Base-by-base conservation (phyloP, 192 early-diverging fungal species). In the Coemansia sp. region DNA sequence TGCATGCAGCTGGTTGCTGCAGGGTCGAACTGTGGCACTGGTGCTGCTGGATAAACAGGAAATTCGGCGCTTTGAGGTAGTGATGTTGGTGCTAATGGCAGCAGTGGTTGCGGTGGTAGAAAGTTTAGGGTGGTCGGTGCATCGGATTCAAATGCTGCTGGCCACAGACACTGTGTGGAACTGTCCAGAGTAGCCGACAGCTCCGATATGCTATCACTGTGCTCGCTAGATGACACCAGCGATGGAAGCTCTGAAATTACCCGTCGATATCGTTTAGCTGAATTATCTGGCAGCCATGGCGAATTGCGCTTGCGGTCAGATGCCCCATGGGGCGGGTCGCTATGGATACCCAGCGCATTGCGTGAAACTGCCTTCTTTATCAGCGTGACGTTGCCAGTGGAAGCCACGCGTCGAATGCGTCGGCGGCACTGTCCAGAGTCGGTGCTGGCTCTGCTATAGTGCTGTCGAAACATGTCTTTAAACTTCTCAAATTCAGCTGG, bases 191-290 rank as follows among this genome's bases (percentile, higher is more conserved):
- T 26, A n/a, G 33, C 31, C 16, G 21, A 13, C 20, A 18, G 19
- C 9, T 19, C 21, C 15, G 14, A 19, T 36, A 19, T 19, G 45
- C 23, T 48, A 19, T 48, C 46, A 3, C 23, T 48, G 14, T 39
- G 11, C 13, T 48, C 46, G 46, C 46, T 48, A 37, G 33, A 19
- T 28, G 47, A 53, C 15, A 51, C 54, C 40, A 59, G 50, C 15
- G 51, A 54, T 13, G 65, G 62, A 14, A 76, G 54, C 59, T 77
- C 73, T 2, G 73, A 77, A 18, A 70, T 59, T 5, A 77, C 73
- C 18, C 73, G 46, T 5, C 68, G 55, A 37, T 38, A 61, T 23
- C 68, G 53, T 35, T 77, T 77, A 9, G 58, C 41, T 1, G 73
- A 55, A n/a, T 20, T 45, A 16, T 26, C 38, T 10, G 16, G 19